Evolutionary conservation across 495 filamentous ascomycete species (phyloP), one percentile per base, ranked within the genome.

Genomic region (Entonaema liquescens): DNA sequence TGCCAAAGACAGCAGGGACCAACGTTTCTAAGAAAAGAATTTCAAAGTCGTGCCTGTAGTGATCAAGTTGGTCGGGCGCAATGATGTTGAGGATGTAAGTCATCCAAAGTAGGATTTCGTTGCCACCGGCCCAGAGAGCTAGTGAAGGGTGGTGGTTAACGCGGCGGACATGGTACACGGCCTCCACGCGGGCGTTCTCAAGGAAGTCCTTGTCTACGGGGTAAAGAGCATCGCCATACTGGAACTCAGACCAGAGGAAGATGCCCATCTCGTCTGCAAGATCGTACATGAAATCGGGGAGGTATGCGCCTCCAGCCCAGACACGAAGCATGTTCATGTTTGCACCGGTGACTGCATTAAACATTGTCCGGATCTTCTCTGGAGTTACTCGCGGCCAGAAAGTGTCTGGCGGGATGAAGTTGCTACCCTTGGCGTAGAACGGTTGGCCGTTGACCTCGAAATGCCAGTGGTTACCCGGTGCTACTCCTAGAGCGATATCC

Each of bases 311-410:
- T 11, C 85, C 87, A 2, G 88, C 80, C 89, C 89, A 92, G 11
- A 91, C 85, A 1, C 89, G 85, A 4, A 92, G 83, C 89, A 92
- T 90, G 72, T 92, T 92, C 73, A 90, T 88, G 60, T 90, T 88
- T 3, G 85, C 89, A 7, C 79, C 85, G 3, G 86, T 77, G 2
- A 86, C 86, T 0, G 86, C 83, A 52, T 86, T 78, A 62, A 91
- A 89, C 8, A 91, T 72, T 36, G 83, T 82, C 31, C 81, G 76
- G 74, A 91, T 86, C 36, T 79, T 82, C 0, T 75, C 75, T 38
- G 83, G 78, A 0, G 88, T 90, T 6, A 90, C 87, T 9, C 88
- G 80, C 0, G 89, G 84, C 89, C 89, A 91, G 74, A 92, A 91
- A 0, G 83, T 82, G 70, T 91, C 89, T 5, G 88, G 87, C 0